A percentile compares a stretch with the other conserved stretches of the same genome.
These are phyloP conservation scores for carrot (Daucus carota) DNA, from an alignment of 129 eudicot genomes.

Conservation along the genomic window DNA sequence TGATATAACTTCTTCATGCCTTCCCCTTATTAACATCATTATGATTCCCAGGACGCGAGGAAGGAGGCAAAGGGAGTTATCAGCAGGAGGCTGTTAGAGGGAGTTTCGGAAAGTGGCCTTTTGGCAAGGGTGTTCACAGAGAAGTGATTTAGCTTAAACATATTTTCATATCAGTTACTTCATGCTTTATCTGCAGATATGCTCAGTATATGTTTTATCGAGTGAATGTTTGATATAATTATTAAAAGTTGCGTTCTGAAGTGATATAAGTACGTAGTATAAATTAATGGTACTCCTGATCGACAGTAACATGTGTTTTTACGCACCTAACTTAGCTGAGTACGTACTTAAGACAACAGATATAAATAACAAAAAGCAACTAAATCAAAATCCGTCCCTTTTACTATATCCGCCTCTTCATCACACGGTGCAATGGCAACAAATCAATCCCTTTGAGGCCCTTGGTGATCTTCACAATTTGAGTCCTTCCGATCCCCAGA, in stretches of 20 bases:
- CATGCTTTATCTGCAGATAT: too few species aligned
- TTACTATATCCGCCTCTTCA: not conserved
- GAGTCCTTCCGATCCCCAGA: not conserved
- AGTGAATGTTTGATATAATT: too few species aligned
- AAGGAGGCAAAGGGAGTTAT: conserved; percentile 61
- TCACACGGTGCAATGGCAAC: not conserved
- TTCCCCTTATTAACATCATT: not conserved
- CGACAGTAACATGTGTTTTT: too few species aligned
- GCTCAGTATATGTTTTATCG: too few species aligned
- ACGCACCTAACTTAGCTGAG: too few species aligned
- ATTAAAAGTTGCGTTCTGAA: too few species aligned
- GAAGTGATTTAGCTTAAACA: too few species aligned
- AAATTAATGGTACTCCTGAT: too few species aligned
- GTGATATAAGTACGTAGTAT: too few species aligned
- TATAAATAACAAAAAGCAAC: not conserved
- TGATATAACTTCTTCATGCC: not conserved
- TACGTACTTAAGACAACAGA: too few species aligned
- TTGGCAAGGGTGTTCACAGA: conserved; percentile 36
- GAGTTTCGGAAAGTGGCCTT: conserved; percentile 38
- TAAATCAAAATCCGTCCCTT: not conserved
- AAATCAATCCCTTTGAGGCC: not conserved
- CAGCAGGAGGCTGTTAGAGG: conserved; percentile 36
- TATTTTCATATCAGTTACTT: too few species aligned
- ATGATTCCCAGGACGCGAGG: conserved; percentile 46
- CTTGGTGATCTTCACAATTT: not conserved